phyloP scores from a whole-genome alignment of 352 stramenopile species.

The Phytophthora uliginosa region DNA sequence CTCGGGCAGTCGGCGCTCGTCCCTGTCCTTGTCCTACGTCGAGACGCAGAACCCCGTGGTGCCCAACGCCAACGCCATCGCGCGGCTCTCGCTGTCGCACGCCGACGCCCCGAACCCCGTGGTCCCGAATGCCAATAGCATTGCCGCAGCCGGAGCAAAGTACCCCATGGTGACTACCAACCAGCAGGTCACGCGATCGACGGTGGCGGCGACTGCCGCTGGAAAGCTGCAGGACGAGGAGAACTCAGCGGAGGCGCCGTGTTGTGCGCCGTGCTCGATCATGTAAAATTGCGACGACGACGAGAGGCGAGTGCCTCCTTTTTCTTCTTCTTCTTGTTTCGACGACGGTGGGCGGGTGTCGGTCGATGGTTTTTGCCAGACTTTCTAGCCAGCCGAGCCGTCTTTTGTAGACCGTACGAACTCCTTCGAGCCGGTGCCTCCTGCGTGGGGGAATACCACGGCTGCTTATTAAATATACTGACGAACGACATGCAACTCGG shows the following conservation, averaged over 20 bases:
- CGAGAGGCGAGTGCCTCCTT: slow-evolving; percentile 4
- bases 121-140: slow-evolving; percentile 53
- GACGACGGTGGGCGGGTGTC: slow-evolving; percentile 6
- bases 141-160: slow-evolving; percentile 37
- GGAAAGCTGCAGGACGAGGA: slow-evolving; percentile 46
- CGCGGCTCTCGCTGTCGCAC: slow-evolving; percentile 53
- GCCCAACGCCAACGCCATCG: slow-evolving; percentile 79
- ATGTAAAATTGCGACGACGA: slow-evolving; percentile 59
- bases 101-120: slow-evolving; percentile 72
- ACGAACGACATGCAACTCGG: background rate
- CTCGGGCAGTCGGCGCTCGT: slow-evolving; percentile 47
- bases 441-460: background rate
- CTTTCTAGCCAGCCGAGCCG: slow-evolving; percentile 9
- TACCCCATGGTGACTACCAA: slow-evolving; percentile 88
- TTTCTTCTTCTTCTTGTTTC: slow-evolving; percentile 18
- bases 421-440: slow-evolving; percentile 15
- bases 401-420: slow-evolving; percentile 38
- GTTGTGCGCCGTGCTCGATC: slow-evolving; percentile 70
- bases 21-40: slow-evolving; percentile 57
- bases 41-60: slow-evolving; percentile 79
- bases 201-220: slow-evolving; percentile 15
- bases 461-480: slow-evolving; percentile 30
- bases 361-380: background rate
- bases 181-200: slow-evolving; percentile 60
- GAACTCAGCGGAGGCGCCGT: slow-evolving; percentile 50